Base-by-base conservation (phyloP, 768 basidiomycete genomes). In the Pulveroboletus frians region DNA sequence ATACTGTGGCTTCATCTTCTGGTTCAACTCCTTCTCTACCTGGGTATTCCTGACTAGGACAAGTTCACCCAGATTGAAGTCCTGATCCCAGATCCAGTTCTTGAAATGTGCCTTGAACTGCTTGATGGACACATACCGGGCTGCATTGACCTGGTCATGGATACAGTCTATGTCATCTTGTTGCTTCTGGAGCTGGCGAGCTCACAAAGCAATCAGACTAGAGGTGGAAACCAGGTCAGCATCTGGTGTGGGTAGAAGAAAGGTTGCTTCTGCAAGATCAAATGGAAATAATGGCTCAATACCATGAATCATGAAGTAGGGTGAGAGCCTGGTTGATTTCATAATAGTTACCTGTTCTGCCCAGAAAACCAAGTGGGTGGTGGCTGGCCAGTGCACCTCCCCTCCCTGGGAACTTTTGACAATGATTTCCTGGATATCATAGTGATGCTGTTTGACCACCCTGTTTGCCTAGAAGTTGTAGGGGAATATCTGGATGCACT, bases 241-340 rank as follows among this genome's bases (percentile, higher is more conserved):
- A 30, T 30, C 9, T 0, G 38, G 39, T 1, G 15, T 4, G 3
- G 47, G 43, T 0, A 53, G 1, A 3, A 56, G 40, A 18, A 45
- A 71, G 0, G 61, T 72, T 0, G 47, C 47, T 32, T 73, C 65
- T 0, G 54, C 14, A 0, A 70, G 26, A 26, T 71, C 63, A 39
- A 68, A 65, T 0, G 64, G 52, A 20, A 71, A 59, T 0, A 71
- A 39, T 0, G 66, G 63, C 13, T 69, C 59, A 0, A 58, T 31
- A 3, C 71, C 64, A 46, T 71, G 35, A 0, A 43, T 36, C 21
- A 21, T 21, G 4, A 21, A 21, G 4, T 21, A 21, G 21, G 21
- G 21, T 4, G 4, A 34, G n/a, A 14, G 18, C 17, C 4, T 4
- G 10, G 36, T 37, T n/a, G n/a, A n/a, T n/a, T n/a, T n/a, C n/a